Evolutionary conservation across 2,329 filamentous ascomycete species (phyloP).

Genomic region (Ceratocystis cubensis): DNA sequence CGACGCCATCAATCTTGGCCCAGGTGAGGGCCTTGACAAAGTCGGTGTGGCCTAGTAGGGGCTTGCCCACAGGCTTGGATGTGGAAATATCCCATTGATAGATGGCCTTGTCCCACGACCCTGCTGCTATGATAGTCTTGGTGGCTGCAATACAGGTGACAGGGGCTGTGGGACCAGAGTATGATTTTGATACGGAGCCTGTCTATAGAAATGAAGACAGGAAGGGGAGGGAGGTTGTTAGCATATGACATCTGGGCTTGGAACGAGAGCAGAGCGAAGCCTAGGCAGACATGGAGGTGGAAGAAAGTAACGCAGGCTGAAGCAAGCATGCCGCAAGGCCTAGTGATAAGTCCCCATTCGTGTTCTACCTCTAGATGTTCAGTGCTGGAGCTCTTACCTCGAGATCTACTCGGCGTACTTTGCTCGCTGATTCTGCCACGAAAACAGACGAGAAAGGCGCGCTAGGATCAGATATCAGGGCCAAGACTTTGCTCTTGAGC

Average conservation of each 20-base stretch:
- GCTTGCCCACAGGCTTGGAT: slow-evolving; percentile 37
- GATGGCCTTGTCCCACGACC: slow-evolving; percentile 87
- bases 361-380: no score
- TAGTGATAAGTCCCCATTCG: no score
- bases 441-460: slow-evolving; percentile 49
- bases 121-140: slow-evolving; percentile 58
- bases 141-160: slow-evolving; percentile 64
- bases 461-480: slow-evolving; percentile 54
- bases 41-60: slow-evolving; percentile 67
- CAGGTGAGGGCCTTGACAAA: slow-evolving; percentile 76
- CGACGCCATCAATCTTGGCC: slow-evolving; percentile 45
- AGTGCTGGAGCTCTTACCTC: slow-evolving; percentile 42
- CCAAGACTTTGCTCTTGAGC: slow-evolving; percentile 77
- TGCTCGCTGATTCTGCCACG: slow-evolving; percentile 78
- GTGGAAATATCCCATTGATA: slow-evolving; percentile 69
- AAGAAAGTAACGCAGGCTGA: neutral
- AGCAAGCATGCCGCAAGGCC: no score
- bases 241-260: neutral
- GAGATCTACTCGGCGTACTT: slow-evolving; percentile 58
- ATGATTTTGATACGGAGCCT: slow-evolving; percentile 32
- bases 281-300: neutral
- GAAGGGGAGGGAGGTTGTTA: neutral
- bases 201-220: slow-evolving; percentile 3
- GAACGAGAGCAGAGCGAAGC: neutral
- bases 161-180: slow-evolving; percentile 65